Percentiles rank a stretch among this genome's conserved stretches.
These are phyloP conservation scores for Tulasnella sp. DNA, from an alignment of 768 basidiomycete species.

Conservation along the genomic window DNA sequence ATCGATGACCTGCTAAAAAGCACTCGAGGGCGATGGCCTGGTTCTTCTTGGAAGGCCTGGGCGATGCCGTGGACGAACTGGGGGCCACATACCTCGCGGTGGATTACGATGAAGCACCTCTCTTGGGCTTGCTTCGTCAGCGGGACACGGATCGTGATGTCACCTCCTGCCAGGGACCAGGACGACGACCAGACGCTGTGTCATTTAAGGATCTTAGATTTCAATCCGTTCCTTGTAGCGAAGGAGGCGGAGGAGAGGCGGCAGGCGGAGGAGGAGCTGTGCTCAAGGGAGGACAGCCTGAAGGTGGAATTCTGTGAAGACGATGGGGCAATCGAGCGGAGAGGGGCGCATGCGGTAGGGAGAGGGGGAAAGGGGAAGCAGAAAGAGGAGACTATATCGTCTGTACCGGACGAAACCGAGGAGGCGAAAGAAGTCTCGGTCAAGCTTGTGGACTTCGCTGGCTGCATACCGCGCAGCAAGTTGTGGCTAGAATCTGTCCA, in stretches of 20 bases:
- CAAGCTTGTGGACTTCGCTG: neutral
- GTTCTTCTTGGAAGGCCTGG: neutral
- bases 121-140: constrained; percentile 10
- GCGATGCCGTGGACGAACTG: constrained; percentile 5
- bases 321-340: neutral
- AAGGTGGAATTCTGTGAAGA: neutral
- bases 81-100: constrained; percentile 4
- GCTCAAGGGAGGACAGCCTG: neutral
- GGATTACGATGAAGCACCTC: constrained; percentile 4
- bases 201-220: constrained; percentile 6
- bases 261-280: neutral
- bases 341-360: neutral
- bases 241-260: constrained; percentile 3
- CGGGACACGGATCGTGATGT: constrained; percentile 8
- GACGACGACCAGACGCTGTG: constrained; percentile 2
- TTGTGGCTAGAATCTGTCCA: neutral
- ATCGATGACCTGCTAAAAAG: neutral
- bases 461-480: neutral
- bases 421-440: neutral
- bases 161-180: neutral
- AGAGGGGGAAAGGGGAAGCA: neutral
- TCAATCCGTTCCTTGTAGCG: constrained; percentile 6
- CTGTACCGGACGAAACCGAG: neutral
- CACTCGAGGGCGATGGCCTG: constrained; percentile 1
- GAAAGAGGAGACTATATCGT: neutral